Conservation (phyloP, 1,284 basidiomycete genomes). For the Chalciporus sp. region DNA sequence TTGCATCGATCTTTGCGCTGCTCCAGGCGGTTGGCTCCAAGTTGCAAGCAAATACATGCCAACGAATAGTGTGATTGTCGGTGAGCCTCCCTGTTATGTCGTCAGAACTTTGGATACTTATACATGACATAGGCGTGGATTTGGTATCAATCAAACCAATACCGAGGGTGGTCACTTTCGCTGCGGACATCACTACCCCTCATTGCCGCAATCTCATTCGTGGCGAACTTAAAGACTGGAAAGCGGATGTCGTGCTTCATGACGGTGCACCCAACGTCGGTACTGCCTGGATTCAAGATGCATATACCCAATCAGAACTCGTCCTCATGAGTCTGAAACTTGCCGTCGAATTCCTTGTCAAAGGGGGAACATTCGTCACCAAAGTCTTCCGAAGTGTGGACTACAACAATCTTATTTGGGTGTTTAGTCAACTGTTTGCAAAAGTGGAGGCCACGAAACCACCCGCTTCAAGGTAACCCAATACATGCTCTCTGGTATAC, state of each 20-base stretch:
- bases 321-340: slow-evolving; percentile 96
- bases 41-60: slow-evolving; percentile 99
- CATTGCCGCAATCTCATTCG: slow-evolving; percentile 90
- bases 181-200: slow-evolving; percentile 93
- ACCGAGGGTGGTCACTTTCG: slow-evolving; percentile 90
- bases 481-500: neutral
- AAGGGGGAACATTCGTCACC: slow-evolving; percentile 96
- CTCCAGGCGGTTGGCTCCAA: slow-evolving; percentile 99
- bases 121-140: slow-evolving; percentile 73
- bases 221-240: slow-evolving; percentile 96
- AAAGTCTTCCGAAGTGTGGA: slow-evolving; percentile 99
- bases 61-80: slow-evolving; percentile 91
- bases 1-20: slow-evolving; percentile 97
- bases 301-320: slow-evolving; percentile 96
- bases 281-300: slow-evolving; percentile 99
- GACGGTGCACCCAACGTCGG: slow-evolving; percentile 99
- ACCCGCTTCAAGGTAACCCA: slow-evolving; percentile 85
- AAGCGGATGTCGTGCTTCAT: slow-evolving; percentile 99
- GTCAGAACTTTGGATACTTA: slow-evolving; percentile 11
- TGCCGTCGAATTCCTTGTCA: slow-evolving; percentile 92
- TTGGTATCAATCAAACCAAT: slow-evolving; percentile 96
- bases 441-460: slow-evolving; percentile 99
- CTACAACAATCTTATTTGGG: slow-evolving; percentile 99
- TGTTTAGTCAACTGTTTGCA: slow-evolving; percentile 95
- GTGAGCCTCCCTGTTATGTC: slow-evolving; percentile 46